Evolutionary conservation across 1,284 basidiomycete species (phyloP), one percentile per base, ranked within the genome.

Genomic region (Pseudozyma hubeiensis): DNA sequence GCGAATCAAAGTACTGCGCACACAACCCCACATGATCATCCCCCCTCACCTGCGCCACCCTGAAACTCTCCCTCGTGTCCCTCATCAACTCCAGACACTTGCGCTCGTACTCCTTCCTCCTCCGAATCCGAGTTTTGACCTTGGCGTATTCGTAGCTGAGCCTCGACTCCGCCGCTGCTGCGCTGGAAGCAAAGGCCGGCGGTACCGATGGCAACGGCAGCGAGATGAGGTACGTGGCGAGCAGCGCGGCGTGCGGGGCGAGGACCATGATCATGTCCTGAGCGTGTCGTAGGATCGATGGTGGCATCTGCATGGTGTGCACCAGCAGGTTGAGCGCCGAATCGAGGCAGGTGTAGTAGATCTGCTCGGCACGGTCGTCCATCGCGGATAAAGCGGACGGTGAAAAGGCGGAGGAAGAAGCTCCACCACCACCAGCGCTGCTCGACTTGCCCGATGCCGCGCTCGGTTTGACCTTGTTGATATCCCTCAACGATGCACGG

Each of bases 241-340:
- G 60, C 29, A 77, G 51, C 8, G 75, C 71, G 13, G 75, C 75
- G 53, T 77, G 75, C 13, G 71, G 65, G 4, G 70, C 63, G 41
- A 77, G 68, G 3, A 77, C 66, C 63, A 77, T 67, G 55, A 74
- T 58, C 67, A 73, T 68, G 44, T 77, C 75, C 51, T 74, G 75
- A 16, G 71, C 67, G 53, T 77, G 75, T 5, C 67, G 61, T 0
- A 77, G 59, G 19, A 71, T 53, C 5, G 62, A 54, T 0, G 56
- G 39, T 0, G 71, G 63, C 63, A 77, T 65, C 33, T 66, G 59
- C 17, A 61, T 62, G 16, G 71, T 67, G 19, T 71, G 64, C 3
- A 54, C 55, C n/a, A 77, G 54, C 4, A 77, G 50, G 50, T 68
- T 62, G 35, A 74, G 60, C 7, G 71, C 63, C 37, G 64, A 67